Percentiles rank a stretch among this genome's conserved stretches.
These are phyloP conservation scores for Erythrophleum ivorense DNA, from an alignment of 331 rosid species.

Conservation along the genomic window DNA sequence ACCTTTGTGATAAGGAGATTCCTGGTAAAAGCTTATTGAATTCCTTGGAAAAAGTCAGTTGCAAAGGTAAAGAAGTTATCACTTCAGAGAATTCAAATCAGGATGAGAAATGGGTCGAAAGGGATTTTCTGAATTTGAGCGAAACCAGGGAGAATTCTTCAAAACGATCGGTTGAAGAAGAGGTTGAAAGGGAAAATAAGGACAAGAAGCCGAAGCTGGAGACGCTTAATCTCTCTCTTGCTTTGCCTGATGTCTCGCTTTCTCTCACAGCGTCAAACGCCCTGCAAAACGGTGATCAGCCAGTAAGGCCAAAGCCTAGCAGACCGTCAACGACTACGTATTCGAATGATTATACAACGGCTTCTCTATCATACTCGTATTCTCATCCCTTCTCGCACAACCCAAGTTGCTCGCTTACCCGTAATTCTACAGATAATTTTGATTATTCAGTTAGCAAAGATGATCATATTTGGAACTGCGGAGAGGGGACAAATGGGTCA, in stretches of 20 bases:
- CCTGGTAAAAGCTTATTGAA: conserved; percentile 52
- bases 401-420: conserved; percentile 94
- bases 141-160: conserved; percentile 66
- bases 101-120: conserved; percentile 85
- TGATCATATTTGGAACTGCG: conserved; percentile 94
- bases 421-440: conserved; percentile 84
- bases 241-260: conserved; percentile 86
- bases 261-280: conserved; percentile 92
- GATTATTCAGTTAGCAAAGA: conserved; percentile 79
- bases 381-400: conserved; percentile 86
- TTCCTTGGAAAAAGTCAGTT: conserved; percentile 59
- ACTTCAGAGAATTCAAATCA: conserved; percentile 58
- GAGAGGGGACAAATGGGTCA: conserved; percentile 98
- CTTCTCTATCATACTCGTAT: conserved; percentile 85
- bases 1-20: conserved; percentile 77
- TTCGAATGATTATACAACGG: conserved; percentile 82
- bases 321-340: conserved; percentile 75
- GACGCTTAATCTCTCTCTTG: conserved; percentile 87
- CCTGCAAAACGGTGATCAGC: conserved; percentile 67
- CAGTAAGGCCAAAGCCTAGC: conserved; percentile 53
- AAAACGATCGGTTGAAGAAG: conserved; percentile 78
- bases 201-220: conserved; percentile 85
- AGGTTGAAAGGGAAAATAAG: conserved; percentile 56
- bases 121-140: conserved; percentile 85
- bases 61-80: conserved; percentile 72